Evolutionary conservation across 2,329 filamentous ascomycete genomes (phyloP).

Genomic region (Gnomoniopsis smithogilvyi): DNA sequence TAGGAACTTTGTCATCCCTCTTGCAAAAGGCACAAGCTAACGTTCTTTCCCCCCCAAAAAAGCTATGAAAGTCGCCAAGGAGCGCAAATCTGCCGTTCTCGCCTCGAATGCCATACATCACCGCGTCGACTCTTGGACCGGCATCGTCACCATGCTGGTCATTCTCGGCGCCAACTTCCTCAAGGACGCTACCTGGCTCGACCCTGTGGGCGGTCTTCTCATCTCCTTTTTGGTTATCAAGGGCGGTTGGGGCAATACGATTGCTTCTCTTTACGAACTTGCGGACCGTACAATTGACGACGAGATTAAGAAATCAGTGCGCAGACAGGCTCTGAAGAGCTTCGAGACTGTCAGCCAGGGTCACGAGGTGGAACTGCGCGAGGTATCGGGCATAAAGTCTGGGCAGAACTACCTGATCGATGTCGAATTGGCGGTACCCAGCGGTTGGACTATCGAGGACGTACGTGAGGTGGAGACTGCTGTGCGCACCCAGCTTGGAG

Average conservation of each 20-base stretch:
- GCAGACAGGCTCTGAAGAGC: conserved; percentile 60
- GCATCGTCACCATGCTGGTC: conserved; percentile 84
- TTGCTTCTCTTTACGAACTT: conserved; percentile 77
- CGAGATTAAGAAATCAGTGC: conserved; percentile 72
- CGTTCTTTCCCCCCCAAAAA: conserved; percentile 19
- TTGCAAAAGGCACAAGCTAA: background rate
- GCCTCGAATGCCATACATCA: conserved; percentile 97
- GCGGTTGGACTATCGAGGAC: conserved; percentile 70
- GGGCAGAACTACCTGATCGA: conserved; percentile 96
- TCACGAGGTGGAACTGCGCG: conserved; percentile 65
- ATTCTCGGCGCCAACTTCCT: conserved; percentile 89
- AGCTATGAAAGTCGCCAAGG: conserved; percentile 94
- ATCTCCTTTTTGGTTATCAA: conserved; percentile 93
- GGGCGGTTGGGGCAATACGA: conserved; percentile 83
- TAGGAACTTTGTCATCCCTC: background rate
- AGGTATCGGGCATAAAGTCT: conserved; percentile 87
- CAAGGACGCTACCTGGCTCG: conserved; percentile 83
- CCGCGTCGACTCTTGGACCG: conserved; percentile 91
- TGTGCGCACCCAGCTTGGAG: conserved; percentile 69
- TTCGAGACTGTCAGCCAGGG: conserved; percentile 52
- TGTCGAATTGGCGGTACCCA: conserved; percentile 78
- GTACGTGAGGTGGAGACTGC: conserved; percentile 68
- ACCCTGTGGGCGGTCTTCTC: conserved; percentile 87
- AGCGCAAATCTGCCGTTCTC: conserved; percentile 92
- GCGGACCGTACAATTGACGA: conserved; percentile 87